Evolutionary conservation across 805 yeast genomes (phyloP).

Genomic region (Metschnikowia lachancei): DNA sequence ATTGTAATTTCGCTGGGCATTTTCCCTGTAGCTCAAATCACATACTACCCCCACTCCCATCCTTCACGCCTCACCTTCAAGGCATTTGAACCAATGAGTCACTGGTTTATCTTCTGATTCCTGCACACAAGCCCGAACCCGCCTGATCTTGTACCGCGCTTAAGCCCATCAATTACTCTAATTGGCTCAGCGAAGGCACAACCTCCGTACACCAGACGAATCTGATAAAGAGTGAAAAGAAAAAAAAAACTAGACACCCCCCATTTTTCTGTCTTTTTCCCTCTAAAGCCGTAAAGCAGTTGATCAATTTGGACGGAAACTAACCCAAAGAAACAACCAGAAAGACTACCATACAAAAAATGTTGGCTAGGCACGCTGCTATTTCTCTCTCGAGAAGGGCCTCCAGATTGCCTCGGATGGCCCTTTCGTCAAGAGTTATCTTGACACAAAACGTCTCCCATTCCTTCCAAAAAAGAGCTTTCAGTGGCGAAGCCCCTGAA

Average conservation of each 20-base stretch:
- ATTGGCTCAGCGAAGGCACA: constrained; percentile 21
- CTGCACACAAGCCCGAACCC: background rate
- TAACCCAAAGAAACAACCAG: background rate
- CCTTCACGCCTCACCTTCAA: too few relatives aligned
- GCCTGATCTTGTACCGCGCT: constrained; percentile 43
- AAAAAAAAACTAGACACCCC: background rate
- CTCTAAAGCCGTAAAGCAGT: background rate
- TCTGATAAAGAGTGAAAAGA: constrained; percentile 6
- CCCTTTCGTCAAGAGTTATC: background rate
- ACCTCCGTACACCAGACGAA: constrained; percentile 14
- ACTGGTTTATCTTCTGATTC: background rate
- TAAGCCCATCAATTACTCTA: constrained; percentile 31
- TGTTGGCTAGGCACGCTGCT: constrained; percentile 16
- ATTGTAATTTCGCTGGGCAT: too few relatives aligned
- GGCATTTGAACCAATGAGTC: background rate
- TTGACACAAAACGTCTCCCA: background rate
- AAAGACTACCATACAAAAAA: too few relatives aligned
- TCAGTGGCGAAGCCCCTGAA: constrained; percentile 9
- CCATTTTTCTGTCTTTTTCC: background rate
- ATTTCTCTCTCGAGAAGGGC: constrained; percentile 12
- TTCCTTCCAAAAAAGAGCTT: constrained; percentile 4
- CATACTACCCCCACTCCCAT: too few relatives aligned
- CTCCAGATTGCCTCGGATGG: constrained; percentile 7
- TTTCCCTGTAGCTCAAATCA: too few relatives aligned
- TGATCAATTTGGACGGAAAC: background rate